Percentiles rank a stretch among this genome's conserved stretches.
Conservation (phyloP, 23 red algal genomes). For the Gracilaria domingensis region DNA sequence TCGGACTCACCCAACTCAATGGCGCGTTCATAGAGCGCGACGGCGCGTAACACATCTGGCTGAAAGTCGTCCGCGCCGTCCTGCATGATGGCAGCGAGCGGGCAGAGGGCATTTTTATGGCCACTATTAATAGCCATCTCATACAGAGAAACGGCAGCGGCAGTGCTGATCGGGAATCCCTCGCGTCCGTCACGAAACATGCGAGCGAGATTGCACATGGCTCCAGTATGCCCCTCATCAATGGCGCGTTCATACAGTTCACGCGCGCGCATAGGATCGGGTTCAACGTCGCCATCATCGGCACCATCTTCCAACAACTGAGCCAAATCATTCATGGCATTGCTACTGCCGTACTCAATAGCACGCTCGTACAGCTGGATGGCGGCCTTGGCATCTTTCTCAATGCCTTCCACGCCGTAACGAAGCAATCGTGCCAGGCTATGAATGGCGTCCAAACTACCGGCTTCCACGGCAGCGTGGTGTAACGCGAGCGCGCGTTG, state of each 20-base stretch:
- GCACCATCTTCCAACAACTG: slow-evolving; percentile 40
- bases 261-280: slow-evolving; percentile 40
- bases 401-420: slow-evolving; percentile 31
- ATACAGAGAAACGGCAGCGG: slow-evolving; percentile 47
- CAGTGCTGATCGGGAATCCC: slow-evolving; percentile 32
- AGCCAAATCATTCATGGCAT: slow-evolving; percentile 65
- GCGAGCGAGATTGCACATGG: slow-evolving; percentile 63
- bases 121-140: slow-evolving; percentile 55
- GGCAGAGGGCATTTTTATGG: slow-evolving; percentile 43
- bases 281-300: slow-evolving; percentile 29
- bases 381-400: slow-evolving; percentile 25
- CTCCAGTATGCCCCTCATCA: slow-evolving; percentile 45
- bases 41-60: slow-evolving; percentile 14
- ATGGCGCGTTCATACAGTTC: slow-evolving; percentile 66
- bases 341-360: slow-evolving; percentile 37
- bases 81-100: slow-evolving; percentile 43
- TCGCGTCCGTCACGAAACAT: slow-evolving; percentile 49
- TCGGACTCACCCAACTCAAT: slow-evolving; percentile 54
- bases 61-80: slow-evolving; percentile 45
- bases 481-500: slow-evolving; percentile 36
- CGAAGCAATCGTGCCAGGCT: slow-evolving; percentile 51
- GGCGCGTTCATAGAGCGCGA: slow-evolving; percentile 57
- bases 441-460: slow-evolving; percentile 44
- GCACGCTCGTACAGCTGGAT: slow-evolving; percentile 47
- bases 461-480: slow-evolving; percentile 27